These are phyloP conservation scores for Termitomyces sp. DNA, from an alignment of 768 basidiomycete genomes.

Conservation along the genomic window DNA sequence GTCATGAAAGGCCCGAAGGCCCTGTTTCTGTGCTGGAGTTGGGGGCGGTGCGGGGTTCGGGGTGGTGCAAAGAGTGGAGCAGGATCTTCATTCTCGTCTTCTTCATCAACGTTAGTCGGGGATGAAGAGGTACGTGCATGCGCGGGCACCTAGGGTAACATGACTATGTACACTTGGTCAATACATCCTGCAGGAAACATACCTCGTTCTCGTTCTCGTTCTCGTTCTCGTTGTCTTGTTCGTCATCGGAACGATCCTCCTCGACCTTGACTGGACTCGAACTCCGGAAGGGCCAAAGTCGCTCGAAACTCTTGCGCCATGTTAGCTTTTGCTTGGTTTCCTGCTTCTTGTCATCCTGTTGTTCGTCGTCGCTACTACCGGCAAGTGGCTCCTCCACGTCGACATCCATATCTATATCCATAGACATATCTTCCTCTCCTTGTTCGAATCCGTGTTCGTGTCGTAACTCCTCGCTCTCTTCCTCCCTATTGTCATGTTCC, in stretches of 20 bases:
- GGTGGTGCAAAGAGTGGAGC: slow-evolving; percentile 13
- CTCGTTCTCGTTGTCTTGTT: not conserved
- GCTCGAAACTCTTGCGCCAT: slow-evolving; percentile 39
- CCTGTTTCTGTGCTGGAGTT: slow-evolving; percentile 3
- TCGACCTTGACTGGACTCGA: slow-evolving; percentile 16
- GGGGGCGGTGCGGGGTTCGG: slow-evolving; percentile 23
- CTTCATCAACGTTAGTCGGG: not conserved
- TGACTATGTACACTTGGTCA: not conserved
- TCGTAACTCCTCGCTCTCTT: slow-evolving; percentile 14
- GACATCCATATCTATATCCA: slow-evolving; percentile 16
- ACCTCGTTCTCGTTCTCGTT: slow-evolving; percentile 12
- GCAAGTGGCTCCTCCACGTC: slow-evolving; percentile 18
- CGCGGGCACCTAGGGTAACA: not conserved
- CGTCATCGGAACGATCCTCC: slow-evolving; percentile 10
- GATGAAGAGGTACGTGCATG: not conserved
- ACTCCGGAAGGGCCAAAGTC: slow-evolving; percentile 35
- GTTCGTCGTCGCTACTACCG: slow-evolving; percentile 11
- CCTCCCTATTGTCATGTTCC: slow-evolving; percentile 11
- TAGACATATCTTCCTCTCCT: slow-evolving; percentile 15
- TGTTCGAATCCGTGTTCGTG: slow-evolving; percentile 17
- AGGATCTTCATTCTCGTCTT: slow-evolving; percentile 14
- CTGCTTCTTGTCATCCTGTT: slow-evolving; percentile 14
- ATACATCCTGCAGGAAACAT: not conserved
- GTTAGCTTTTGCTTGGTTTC: slow-evolving; percentile 24
- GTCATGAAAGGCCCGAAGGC: slow-evolving; percentile 48